Evolutionary conservation across 306 rosid species (phyloP).

Genomic region (Lagenaria siceraria): DNA sequence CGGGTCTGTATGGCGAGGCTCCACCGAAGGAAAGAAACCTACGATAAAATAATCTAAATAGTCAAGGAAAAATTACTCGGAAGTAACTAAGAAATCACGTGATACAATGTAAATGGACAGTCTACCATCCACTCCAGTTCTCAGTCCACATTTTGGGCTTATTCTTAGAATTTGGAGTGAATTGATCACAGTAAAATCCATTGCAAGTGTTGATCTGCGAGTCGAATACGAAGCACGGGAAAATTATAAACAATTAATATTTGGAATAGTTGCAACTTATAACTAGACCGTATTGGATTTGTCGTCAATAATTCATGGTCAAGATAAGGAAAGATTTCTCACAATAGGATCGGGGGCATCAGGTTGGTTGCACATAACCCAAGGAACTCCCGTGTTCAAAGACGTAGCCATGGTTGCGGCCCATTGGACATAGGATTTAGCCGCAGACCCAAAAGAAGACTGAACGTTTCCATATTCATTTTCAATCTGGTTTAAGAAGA

Average conservation of each 20-base stretch:
- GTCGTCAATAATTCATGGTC: not conserved
- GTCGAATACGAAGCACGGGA: not conserved
- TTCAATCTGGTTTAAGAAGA: conserved; percentile 41
- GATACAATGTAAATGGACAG: not conserved
- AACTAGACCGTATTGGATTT: not conserved
- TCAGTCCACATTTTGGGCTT: conserved; percentile 97
- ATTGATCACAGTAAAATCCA: conserved; percentile 83
- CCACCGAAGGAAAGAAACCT: conserved; percentile 87
- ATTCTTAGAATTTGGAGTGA: conserved; percentile 53
- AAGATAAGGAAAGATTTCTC: conserved; percentile 16
- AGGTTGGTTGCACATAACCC: conserved; percentile 94
- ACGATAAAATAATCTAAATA: not conserved
- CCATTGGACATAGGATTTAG: conserved; percentile 64
- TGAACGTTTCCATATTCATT: conserved; percentile 77
- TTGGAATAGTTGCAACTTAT: not conserved
- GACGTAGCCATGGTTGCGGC: conserved; percentile 85
- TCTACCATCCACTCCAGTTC: conserved; percentile 85
- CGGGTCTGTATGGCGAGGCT: conserved; percentile 69
- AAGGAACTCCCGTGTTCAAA: conserved; percentile 88
- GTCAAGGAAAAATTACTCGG: not conserved
- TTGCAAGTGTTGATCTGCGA: conserved; percentile 80
- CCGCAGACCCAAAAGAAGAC: conserved; percentile 44
- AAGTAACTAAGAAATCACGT: not conserved
- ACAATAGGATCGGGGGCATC: conserved; percentile 94
- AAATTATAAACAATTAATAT: not conserved